Percentiles rank a stretch among this genome's conserved stretches.
phyloP scores from a whole-genome alignment of 2,329 filamentous ascomycete genomes.

The Corniculantispora saksenae region DNA sequence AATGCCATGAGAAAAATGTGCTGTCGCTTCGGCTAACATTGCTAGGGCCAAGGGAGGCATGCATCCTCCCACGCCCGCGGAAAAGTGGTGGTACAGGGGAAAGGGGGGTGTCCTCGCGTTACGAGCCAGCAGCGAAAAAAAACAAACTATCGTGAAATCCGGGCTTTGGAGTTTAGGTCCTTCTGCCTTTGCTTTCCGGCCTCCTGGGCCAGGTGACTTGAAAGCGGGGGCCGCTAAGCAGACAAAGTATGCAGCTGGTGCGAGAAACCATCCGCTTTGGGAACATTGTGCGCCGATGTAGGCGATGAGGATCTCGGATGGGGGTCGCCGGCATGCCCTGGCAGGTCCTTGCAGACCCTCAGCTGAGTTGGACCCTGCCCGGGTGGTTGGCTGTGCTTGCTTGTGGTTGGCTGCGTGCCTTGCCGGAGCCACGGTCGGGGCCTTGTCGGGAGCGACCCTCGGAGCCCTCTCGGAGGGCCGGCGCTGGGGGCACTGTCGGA shows the following conservation, averaged over 20 bases:
- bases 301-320: conserved; percentile 19
- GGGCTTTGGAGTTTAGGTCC: conserved; percentile 17
- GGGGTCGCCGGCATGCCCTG: conserved; percentile 1
- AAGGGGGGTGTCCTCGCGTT: background rate
- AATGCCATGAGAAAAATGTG: background rate
- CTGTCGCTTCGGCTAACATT: background rate
- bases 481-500: background rate
- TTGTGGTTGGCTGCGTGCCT: background rate
- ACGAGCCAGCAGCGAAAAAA: background rate
- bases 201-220: conserved; percentile 15
- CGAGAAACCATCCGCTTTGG: conserved; percentile 12
- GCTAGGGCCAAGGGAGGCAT: background rate
- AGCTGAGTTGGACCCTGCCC: background rate
- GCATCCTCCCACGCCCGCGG: background rate
- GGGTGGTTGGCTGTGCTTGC: background rate
- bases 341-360: background rate
- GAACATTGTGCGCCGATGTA: conserved; percentile 16
- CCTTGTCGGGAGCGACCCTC: background rate
- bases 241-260: conserved; percentile 14
- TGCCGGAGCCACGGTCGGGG: background rate
- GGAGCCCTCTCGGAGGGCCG: background rate
- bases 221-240: conserved; percentile 5
- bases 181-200: conserved; percentile 11
- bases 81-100: background rate
- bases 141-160: conserved; percentile 16